These are phyloP conservation scores for Speleostelium caveatum DNA, from an alignment of 78 protist species.

Conservation along the genomic window DNA sequence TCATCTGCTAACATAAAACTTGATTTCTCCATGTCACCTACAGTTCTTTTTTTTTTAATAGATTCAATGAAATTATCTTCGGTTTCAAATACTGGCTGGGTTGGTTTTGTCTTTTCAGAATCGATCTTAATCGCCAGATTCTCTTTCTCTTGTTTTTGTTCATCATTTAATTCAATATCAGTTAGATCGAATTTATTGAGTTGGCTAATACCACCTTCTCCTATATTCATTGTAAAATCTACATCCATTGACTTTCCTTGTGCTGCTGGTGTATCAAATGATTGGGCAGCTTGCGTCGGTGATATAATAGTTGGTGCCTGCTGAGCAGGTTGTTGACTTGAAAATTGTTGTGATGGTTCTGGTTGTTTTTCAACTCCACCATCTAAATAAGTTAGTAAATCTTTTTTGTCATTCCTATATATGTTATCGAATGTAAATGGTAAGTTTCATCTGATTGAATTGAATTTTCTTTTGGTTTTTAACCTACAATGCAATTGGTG, in stretches of 20 bases:
- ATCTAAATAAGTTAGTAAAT: conserved; percentile 48
- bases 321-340: not conserved
- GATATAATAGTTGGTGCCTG: not conserved
- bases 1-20: conserved; percentile 30
- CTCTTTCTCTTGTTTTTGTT: not conserved
- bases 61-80: conserved; percentile 23
- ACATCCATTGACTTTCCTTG: not conserved
- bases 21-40: not conserved
- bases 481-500: conserved; percentile 51
- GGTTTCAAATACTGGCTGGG: not conserved
- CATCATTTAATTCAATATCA: conserved; percentile 19
- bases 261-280: not conserved
- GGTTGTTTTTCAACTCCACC: conserved; percentile 16
- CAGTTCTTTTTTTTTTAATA: conserved; percentile 35
- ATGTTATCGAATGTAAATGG: no score
- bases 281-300: not conserved
- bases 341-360: not conserved
- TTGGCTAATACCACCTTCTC: not conserved
- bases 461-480: no score
- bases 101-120: conserved; percentile 18
- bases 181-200: not conserved
- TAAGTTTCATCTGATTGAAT: no score
- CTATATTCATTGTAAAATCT: not conserved
- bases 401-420: conserved; percentile 65
- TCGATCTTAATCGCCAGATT: conserved; percentile 1